These are phyloP conservation scores for Xylona heveae DNA, from an alignment of 495 filamentous ascomycete species.

Conservation along the genomic window DNA sequence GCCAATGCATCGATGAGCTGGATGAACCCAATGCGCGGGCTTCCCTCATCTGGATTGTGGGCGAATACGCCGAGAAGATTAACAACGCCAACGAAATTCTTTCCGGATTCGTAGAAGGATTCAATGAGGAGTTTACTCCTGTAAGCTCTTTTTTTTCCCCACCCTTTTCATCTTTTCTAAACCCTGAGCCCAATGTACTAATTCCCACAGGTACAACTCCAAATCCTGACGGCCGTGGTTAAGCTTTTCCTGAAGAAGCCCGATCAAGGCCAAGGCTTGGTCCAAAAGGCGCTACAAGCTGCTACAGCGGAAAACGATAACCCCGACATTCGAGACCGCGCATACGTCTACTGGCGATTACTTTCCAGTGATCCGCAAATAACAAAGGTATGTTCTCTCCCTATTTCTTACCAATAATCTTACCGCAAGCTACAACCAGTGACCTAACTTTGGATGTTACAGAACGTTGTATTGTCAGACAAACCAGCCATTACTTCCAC, in stretches of 20 bases:
- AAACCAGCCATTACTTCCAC: slow-evolving; percentile 90
- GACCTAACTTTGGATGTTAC: no score
- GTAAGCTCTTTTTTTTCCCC: slow-evolving; percentile 16
- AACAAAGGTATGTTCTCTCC: slow-evolving; percentile 36
- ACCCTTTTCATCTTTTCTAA: neutral
- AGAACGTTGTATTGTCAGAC: slow-evolving; percentile 80
- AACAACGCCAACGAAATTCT: slow-evolving; percentile 88
- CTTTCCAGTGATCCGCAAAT: slow-evolving; percentile 82
- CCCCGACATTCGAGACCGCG: slow-evolving; percentile 87
- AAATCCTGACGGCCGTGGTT: slow-evolving; percentile 89
- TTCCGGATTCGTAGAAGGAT: slow-evolving; percentile 68
- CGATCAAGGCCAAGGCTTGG: slow-evolving; percentile 64
- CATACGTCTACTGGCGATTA: slow-evolving; percentile 95
- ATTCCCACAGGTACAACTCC: slow-evolving; percentile 56
- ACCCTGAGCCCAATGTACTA: no score
- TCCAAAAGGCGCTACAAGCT: slow-evolving; percentile 79
- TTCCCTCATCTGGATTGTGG: slow-evolving; percentile 94
- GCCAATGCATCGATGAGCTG: slow-evolving; percentile 89
- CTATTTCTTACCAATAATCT: neutral
- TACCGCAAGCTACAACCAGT: no score
- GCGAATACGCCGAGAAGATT: slow-evolving; percentile 97
- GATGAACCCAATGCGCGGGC: slow-evolving; percentile 87
- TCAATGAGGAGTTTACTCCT: slow-evolving; percentile 82
- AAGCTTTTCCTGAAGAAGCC: slow-evolving; percentile 96
- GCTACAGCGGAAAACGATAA: slow-evolving; percentile 93